phyloP scores from a whole-genome alignment of 345 rosid genomes.

The Heritiera littoralis region DNA sequence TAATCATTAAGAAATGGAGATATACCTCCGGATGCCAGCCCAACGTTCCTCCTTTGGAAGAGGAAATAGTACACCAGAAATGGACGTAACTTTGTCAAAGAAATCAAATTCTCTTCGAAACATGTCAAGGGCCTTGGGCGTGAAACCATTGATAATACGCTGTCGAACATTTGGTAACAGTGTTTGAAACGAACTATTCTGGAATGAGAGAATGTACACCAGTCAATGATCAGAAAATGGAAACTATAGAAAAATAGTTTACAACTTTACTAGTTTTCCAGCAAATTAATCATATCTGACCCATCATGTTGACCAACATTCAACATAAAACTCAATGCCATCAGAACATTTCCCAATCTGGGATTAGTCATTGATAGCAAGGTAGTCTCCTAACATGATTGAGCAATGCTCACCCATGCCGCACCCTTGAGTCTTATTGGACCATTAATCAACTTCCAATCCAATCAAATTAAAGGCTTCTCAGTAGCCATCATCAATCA shows the following conservation, averaged over 20 bases:
- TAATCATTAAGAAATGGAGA: slow-evolving; percentile 16
- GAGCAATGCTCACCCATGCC: neutral
- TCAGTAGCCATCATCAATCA: neutral
- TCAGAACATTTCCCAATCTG: neutral
- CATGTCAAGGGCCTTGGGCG: slow-evolving; percentile 69
- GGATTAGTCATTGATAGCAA: neutral
- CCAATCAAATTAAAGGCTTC: slow-evolving; percentile 3
- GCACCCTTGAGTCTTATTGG: neutral
- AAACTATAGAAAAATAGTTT: slow-evolving; percentile 14
- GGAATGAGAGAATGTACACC: slow-evolving; percentile 35
- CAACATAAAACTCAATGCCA: slow-evolving; percentile 8
- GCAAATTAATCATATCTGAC: neutral
- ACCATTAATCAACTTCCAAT: neutral
- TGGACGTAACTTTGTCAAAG: slow-evolving; percentile 93
- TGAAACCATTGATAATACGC: slow-evolving; percentile 82
- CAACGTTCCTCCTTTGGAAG: slow-evolving; percentile 96
- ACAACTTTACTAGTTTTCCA: neutral
- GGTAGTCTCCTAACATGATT: slow-evolving; percentile 6
- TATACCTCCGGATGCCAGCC: slow-evolving; percentile 88
- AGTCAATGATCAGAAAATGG: slow-evolving; percentile 13
- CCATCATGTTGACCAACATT: neutral
- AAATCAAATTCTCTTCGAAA: slow-evolving; percentile 90
- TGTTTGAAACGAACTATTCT: slow-evolving; percentile 75
- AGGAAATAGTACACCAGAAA: slow-evolving; percentile 78
- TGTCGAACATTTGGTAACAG: slow-evolving; percentile 78